Evolutionary conservation across 1,139 yeast species (phyloP).

Genomic region (Taphrina betulina): DNA sequence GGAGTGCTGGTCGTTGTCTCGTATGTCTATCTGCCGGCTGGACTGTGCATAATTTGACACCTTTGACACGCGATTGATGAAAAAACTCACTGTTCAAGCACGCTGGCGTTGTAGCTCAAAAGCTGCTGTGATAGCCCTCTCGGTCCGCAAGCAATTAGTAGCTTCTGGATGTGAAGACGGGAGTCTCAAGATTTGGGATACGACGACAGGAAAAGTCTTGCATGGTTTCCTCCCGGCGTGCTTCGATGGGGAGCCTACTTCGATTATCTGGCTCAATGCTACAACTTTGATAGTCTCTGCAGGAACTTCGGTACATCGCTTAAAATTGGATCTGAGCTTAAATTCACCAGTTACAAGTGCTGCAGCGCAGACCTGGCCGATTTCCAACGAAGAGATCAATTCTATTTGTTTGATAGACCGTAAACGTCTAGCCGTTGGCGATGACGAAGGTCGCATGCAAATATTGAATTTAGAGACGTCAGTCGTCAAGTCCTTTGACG

Average conservation of each 20-base stretch:
- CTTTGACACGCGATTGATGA: too few species aligned
- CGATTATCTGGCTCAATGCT: conserved; percentile 1
- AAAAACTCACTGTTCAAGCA: too few species aligned
- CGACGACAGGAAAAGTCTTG: background rate
- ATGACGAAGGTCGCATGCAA: background rate
- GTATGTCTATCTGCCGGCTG: too few species aligned
- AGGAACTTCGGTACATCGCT: background rate
- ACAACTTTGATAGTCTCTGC: conserved; percentile 7
- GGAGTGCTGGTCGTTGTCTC: too few species aligned
- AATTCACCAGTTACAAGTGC: background rate
- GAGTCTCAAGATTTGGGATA: conserved; percentile 2
- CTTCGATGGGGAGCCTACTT: conserved; percentile 2
- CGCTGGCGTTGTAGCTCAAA: too few species aligned
- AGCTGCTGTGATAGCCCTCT: too few species aligned
- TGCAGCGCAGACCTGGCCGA: background rate
- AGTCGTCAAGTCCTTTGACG: too few species aligned
- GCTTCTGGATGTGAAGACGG: conserved; percentile 9
- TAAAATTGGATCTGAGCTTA: background rate
- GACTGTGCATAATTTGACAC: too few species aligned
- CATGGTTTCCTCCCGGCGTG: conserved; percentile 18
- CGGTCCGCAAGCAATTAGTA: background rate
- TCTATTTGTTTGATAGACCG: background rate
- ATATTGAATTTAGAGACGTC: too few species aligned
- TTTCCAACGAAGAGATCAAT: conserved; percentile 6
- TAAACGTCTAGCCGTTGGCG: background rate